Percentiles rank a stretch among this genome's conserved stretches.
phyloP scores from a whole-genome alignment of 305 asterid genomes.

The Stenogyne calaminthoides region DNA sequence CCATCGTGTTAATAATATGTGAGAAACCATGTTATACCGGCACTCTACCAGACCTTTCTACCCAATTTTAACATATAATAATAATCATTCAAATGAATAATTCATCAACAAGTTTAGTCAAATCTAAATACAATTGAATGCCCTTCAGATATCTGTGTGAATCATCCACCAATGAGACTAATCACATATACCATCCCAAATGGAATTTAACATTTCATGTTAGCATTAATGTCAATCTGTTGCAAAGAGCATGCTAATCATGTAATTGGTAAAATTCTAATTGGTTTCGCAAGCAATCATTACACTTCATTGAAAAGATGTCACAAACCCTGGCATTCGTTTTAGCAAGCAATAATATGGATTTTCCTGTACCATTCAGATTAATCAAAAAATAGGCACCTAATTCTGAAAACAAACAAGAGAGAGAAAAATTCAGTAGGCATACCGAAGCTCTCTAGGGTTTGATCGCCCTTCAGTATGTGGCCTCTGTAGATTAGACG shows the following conservation, averaged over 20 bases:
- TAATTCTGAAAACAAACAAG: neutral
- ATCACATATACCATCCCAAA: neutral
- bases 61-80: neutral
- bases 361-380: neutral
- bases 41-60: neutral
- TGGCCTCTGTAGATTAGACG: constrained; percentile 32
- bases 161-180: neutral
- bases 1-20: neutral
- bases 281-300: no score
- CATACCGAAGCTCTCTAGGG: constrained; percentile 23
- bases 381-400: neutral
- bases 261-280: neutral
- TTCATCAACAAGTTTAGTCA: neutral
- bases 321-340: neutral
- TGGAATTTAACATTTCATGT: neutral
- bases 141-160: neutral
- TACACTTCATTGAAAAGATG: neutral
- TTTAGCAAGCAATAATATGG: neutral
- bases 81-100: neutral
- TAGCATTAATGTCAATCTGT: neutral
- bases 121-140: neutral
- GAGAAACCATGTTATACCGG: neutral
- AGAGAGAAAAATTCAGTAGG: neutral
- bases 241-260: neutral
- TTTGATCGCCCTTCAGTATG: constrained; percentile 29